Percentiles rank a stretch among this genome's conserved stretches.
These are phyloP conservation scores for Exserohilum rostratum DNA, from an alignment of 2,329 filamentous ascomycete genomes.

Conservation along the genomic window DNA sequence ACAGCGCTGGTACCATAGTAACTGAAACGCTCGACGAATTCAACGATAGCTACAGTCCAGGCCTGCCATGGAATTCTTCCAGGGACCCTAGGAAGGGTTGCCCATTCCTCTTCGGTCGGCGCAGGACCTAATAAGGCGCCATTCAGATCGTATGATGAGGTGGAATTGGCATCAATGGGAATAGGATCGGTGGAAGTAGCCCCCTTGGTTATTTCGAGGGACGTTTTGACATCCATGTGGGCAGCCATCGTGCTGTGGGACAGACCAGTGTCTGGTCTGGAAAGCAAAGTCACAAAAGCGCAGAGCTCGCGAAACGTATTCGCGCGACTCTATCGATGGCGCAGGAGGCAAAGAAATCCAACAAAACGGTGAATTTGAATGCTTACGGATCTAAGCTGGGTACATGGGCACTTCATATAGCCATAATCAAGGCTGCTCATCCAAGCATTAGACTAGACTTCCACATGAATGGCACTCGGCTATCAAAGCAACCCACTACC, in stretches of 20 bases:
- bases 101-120: constrained; percentile 47
- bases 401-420: constrained; percentile 26
- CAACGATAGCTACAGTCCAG: constrained; percentile 46
- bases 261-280: constrained; percentile 1
- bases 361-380: constrained; percentile 12
- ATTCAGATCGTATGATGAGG: constrained; percentile 27
- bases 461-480: constrained; percentile 20
- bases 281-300: constrained; percentile 2
- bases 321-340: background rate
- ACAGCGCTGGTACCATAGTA: constrained; percentile 48
- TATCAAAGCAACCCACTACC: constrained; percentile 9
- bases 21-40: constrained; percentile 46
- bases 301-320: background rate
- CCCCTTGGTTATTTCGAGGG: constrained; percentile 42
- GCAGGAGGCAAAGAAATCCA: constrained; percentile 3
- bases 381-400: constrained; percentile 8
- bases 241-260: constrained; percentile 25
- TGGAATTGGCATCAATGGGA: constrained; percentile 30
- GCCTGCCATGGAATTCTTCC: constrained; percentile 45
- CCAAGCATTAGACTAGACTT: constrained; percentile 16
- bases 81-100: constrained; percentile 44
- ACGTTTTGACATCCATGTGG: constrained; percentile 33
- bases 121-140: constrained; percentile 31
- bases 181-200: constrained; percentile 35
- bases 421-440: constrained; percentile 11